A percentile compares a stretch with the other conserved stretches of the same genome.
These are phyloP conservation scores for Candida qinlingensis DNA, from an alignment of 805 yeast genomes.

Conservation along the genomic window DNA sequence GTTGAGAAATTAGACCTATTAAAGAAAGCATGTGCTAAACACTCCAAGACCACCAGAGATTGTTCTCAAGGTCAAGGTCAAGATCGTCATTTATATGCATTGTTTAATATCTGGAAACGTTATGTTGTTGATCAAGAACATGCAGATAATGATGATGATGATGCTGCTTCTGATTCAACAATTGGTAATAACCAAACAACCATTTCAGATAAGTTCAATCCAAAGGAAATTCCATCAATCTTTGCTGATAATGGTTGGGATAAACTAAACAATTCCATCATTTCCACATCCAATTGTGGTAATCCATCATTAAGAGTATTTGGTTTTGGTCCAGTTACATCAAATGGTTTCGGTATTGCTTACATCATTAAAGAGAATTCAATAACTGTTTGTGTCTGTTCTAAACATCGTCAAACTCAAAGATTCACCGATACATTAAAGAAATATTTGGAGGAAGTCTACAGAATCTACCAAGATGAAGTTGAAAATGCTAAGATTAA, in stretches of 20 bases:
- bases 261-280: slow-evolving; percentile 68
- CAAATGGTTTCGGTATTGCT: slow-evolving; percentile 92
- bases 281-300: slow-evolving; percentile 88
- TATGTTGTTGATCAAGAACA: slow-evolving; percentile 31
- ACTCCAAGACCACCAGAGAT: slow-evolving; percentile 59
- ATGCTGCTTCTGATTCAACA: slow-evolving; percentile 19
- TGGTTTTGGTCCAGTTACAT: slow-evolving; percentile 89
- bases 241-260: slow-evolving; percentile 90
- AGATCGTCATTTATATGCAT: slow-evolving; percentile 84
- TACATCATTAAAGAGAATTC: slow-evolving; percentile 80
- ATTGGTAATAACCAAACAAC: slow-evolving; percentile 13
- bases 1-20: slow-evolving; percentile 51
- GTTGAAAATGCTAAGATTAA: slow-evolving; percentile 8
- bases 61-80: slow-evolving; percentile 82
- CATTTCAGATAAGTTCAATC: slow-evolving; percentile 9
- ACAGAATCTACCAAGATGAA: slow-evolving; percentile 37
- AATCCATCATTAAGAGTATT: slow-evolving; percentile 81
- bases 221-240: slow-evolving; percentile 55
- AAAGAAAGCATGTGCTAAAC: slow-evolving; percentile 65
- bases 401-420: slow-evolving; percentile 83
- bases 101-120: slow-evolving; percentile 82
- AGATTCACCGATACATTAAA: slow-evolving; percentile 68
- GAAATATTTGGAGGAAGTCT: slow-evolving; percentile 56
- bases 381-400: slow-evolving; percentile 74
- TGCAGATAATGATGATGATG: slow-evolving; percentile 8